A percentile compares a stretch with the other conserved stretches of the same genome.
phyloP scores from a whole-genome alignment of 2,329 filamentous ascomycete species.

The Leptographium wingfieldii region DNA sequence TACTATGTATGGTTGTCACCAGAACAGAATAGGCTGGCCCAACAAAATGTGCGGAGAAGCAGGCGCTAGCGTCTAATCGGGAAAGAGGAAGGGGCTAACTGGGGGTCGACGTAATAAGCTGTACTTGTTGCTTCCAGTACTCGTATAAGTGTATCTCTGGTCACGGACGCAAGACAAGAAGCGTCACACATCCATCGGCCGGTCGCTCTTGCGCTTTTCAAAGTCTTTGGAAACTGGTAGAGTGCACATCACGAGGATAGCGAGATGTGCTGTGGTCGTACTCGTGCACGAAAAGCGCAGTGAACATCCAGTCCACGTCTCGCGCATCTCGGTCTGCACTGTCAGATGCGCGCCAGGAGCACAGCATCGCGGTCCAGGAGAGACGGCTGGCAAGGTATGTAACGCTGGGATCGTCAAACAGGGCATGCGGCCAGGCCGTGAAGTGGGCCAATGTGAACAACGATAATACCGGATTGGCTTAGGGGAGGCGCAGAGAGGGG shows the following conservation, averaged over 20 bases:
- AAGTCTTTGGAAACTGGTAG: too few relatives aligned
- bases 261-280: too few relatives aligned
- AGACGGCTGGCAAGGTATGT: background rate
- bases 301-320: background rate
- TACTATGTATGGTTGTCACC: background rate
- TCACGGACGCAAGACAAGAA: background rate
- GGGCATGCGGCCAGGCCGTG: background rate
- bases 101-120: background rate
- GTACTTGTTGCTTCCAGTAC: background rate
- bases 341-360: background rate
- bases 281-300: too few relatives aligned
- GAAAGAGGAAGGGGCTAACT: background rate
- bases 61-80: background rate
- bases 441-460: background rate
- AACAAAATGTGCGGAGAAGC: constrained; percentile 3
- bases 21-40: background rate
- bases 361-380: too few relatives aligned
- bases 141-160: background rate
- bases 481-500: background rate
- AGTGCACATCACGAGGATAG: too few relatives aligned
- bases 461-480: background rate
- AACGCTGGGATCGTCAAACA: background rate
- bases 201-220: too few relatives aligned
- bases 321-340: background rate
- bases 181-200: background rate